Percentiles rank a stretch among this genome's conserved stretches.
phyloP scores from a whole-genome alignment of 2,329 filamentous ascomycete species.

The Aaosphaeria pasadenensis region DNA sequence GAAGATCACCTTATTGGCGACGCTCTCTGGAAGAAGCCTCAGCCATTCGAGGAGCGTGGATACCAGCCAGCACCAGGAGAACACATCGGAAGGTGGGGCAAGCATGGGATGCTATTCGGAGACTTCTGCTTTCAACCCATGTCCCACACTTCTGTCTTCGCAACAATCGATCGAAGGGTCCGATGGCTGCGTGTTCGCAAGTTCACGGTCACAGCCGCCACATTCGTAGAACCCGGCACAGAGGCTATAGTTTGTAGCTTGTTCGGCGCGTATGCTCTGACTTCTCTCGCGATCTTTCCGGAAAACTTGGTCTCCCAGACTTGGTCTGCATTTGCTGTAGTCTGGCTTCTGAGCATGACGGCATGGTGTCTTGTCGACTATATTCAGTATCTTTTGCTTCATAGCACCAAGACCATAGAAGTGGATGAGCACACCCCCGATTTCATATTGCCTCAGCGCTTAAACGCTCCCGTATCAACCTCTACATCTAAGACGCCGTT shows the following conservation, averaged over 20 bases:
- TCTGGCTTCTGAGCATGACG: constrained; percentile 65
- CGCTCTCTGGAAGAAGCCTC: constrained; percentile 70
- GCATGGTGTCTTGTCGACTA: constrained; percentile 77
- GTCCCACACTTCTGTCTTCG: constrained; percentile 70
- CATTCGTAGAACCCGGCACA: constrained; percentile 87
- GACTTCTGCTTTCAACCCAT: constrained; percentile 91
- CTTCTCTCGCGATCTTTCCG: constrained; percentile 66
- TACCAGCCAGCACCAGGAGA: constrained; percentile 20
- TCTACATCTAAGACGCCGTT: constrained; percentile 19
- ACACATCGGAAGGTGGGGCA: constrained; percentile 53
- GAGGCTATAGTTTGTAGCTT: constrained; percentile 82
- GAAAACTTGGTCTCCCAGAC: constrained; percentile 56
- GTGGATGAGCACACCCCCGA: constrained; percentile 68
- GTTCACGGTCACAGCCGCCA: constrained; percentile 86
- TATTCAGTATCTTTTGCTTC: constrained; percentile 68
- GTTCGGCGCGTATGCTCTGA: constrained; percentile 76
- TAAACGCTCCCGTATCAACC: constrained; percentile 29
- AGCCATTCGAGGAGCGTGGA: constrained; percentile 24
- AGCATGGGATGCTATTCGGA: constrained; percentile 80
- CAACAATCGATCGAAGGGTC: constrained; percentile 77
- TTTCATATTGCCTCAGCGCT: constrained; percentile 59
- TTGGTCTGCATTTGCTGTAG: constrained; percentile 62
- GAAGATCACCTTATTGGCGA: constrained; percentile 97
- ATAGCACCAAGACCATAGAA: constrained; percentile 69
- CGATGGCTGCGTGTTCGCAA: constrained; percentile 93